A percentile compares a stretch with the other conserved stretches of the same genome.
Evolutionary conservation across 2,329 filamentous ascomycete species (phyloP).

Genomic region (Aureobasidium lini): DNA sequence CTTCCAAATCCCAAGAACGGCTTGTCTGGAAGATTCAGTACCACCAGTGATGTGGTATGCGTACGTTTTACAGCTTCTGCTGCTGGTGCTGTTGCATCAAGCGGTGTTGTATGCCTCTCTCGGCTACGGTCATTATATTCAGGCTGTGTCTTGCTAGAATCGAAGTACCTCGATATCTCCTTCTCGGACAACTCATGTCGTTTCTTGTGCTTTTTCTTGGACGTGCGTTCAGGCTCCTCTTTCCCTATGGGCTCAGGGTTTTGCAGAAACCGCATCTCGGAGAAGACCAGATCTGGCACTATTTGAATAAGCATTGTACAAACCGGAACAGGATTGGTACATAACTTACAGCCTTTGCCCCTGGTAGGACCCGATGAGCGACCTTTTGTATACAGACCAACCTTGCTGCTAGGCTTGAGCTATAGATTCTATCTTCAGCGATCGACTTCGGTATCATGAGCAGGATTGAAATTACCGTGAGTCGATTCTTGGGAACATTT

Average conservation of each 20-base stretch:
- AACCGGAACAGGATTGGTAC: slow-evolving; percentile 19
- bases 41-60: neutral
- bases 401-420: slow-evolving; percentile 19
- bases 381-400: slow-evolving; percentile 44
- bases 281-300: slow-evolving; percentile 47
- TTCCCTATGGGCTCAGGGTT: slow-evolving; percentile 27
- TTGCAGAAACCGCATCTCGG: slow-evolving; percentile 43
- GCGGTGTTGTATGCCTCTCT: neutral
- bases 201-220: slow-evolving; percentile 26
- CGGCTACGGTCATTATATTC: slow-evolving; percentile 15
- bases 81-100: neutral
- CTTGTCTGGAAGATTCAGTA: slow-evolving; percentile 29
- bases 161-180: slow-evolving; percentile 41
- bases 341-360: slow-evolving; percentile 33
- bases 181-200: slow-evolving; percentile 28
- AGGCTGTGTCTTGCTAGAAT: slow-evolving; percentile 22
- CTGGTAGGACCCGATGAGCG: slow-evolving; percentile 38
- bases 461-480: slow-evolving; percentile 33
- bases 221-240: slow-evolving; percentile 19
- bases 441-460: too few relatives aligned
- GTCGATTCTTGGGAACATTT: slow-evolving; percentile 36
- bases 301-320: slow-evolving; percentile 17
- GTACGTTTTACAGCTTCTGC: neutral
- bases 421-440: neutral
- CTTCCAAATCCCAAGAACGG: slow-evolving; percentile 33